These are phyloP conservation scores for Chaetoceros tenuissimus DNA, from an alignment of 108 stramenopile genomes.

Conservation along the genomic window DNA sequence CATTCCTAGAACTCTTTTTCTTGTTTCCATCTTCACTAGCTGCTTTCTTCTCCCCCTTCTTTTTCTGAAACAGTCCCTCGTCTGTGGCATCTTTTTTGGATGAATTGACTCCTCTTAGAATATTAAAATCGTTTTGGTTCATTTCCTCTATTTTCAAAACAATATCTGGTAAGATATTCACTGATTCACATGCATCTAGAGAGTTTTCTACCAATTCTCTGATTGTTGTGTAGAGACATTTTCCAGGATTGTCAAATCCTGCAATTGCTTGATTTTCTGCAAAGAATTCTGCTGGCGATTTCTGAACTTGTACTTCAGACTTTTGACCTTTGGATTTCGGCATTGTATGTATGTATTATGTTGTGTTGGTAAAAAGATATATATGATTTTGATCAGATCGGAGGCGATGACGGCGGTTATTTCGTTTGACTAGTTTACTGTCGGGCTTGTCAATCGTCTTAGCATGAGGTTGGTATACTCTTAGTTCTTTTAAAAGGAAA, in stretches of 20 bases:
- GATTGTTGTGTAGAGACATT: constrained; percentile 91
- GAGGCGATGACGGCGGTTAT: too few species aligned
- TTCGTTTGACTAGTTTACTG: too few species aligned
- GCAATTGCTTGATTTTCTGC: constrained; percentile 96
- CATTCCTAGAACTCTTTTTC: constrained; percentile 9
- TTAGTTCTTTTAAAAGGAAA: not conserved
- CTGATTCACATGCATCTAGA: constrained; percentile 87
- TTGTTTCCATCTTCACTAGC: constrained; percentile 15
- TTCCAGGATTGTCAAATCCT: constrained; percentile 94
- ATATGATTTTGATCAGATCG: not conserved
- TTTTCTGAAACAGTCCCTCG: not conserved
- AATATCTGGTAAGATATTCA: constrained; percentile 77
- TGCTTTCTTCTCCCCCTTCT: not conserved
- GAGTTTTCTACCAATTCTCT: constrained; percentile 93
- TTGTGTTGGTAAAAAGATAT: not conserved
- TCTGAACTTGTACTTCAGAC: constrained; percentile 62
- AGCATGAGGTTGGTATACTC: too few species aligned
- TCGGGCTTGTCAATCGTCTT: too few species aligned
- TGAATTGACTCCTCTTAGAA: constrained; percentile 45
- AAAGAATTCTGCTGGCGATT: constrained; percentile 94
- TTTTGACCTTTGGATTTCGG: constrained; percentile 14
- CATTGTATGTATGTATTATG: too few species aligned
- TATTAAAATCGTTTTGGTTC: constrained; percentile 79
- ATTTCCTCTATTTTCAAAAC: constrained; percentile 73
- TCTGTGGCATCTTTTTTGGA: constrained; percentile 1